Evolutionary conservation across 768 basidiomycete genomes (phyloP).

Genomic region (Cubamyces sp.): DNA sequence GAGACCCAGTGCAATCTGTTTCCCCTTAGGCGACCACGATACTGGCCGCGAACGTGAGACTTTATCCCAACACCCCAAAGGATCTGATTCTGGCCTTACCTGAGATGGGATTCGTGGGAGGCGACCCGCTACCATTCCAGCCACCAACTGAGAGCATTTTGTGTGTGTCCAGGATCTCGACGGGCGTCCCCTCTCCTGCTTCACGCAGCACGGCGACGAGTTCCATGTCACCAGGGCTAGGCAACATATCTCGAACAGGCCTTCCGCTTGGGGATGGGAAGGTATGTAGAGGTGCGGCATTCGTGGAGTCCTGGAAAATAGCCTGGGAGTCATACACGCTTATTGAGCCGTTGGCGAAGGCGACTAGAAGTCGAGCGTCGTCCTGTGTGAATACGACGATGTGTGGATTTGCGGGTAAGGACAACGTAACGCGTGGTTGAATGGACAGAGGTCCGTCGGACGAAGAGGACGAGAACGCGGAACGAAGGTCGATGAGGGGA

Average conservation of each 20-base stretch:
- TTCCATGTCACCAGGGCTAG: conserved; percentile 69
- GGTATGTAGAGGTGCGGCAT: conserved; percentile 44
- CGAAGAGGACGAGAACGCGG: conserved; percentile 49
- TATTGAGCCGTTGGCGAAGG: conserved; percentile 60
- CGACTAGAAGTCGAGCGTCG: conserved; percentile 64
- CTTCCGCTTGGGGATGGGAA: conserved; percentile 49
- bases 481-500: conserved; percentile 61
- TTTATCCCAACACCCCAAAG: neutral
- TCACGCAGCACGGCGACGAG: conserved; percentile 63
- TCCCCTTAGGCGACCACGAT: conserved; percentile 87
- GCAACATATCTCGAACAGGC: conserved; percentile 55
- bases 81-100: conserved; percentile 44
- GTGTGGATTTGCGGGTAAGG: conserved; percentile 52
- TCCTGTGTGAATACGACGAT: conserved; percentile 59
- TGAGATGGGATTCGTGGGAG: conserved; percentile 57
- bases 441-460: conserved; percentile 46
- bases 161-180: conserved; percentile 63
- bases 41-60: conserved; percentile 44
- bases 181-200: conserved; percentile 43
- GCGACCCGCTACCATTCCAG: conserved; percentile 56
- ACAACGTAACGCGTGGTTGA: conserved; percentile 54
- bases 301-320: conserved; percentile 51
- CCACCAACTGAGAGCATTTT: conserved; percentile 50
- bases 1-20: conserved; percentile 78
- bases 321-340: conserved; percentile 59